phyloP scores from a whole-genome alignment of 2,329 filamentous ascomycete species.

The Chaetomium olivaceum region DNA sequence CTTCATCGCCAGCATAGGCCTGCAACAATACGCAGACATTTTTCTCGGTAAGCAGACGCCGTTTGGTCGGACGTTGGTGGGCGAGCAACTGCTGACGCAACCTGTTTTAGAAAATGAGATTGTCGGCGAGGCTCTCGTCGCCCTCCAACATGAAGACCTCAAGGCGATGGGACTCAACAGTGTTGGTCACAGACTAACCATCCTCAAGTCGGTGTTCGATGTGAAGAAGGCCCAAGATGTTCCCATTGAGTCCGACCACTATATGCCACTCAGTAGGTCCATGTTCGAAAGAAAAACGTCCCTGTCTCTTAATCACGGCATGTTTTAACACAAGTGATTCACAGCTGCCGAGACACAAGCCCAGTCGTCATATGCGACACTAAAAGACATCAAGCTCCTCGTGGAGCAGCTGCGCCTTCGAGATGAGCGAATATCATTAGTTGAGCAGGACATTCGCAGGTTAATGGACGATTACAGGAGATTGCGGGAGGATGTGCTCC shows the following conservation, averaged over 20 bases:
- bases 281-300: conserved; percentile 12
- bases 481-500: conserved; percentile 86
- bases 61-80: not conserved
- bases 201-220: conserved; percentile 94
- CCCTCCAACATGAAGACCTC: conserved; percentile 86
- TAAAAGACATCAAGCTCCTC: conserved; percentile 89
- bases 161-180: conserved; percentile 93
- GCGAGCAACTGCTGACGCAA: conserved; percentile 12
- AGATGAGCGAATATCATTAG: conserved; percentile 82
- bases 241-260: conserved; percentile 88
- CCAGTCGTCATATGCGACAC: conserved; percentile 81
- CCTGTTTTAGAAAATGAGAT: conserved; percentile 77
- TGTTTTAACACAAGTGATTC: conserved; percentile 25
- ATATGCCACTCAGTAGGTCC: conserved; percentile 81
- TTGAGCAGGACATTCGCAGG: conserved; percentile 80
- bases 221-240: conserved; percentile 93
- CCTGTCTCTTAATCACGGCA: not conserved
- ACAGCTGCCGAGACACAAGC: conserved; percentile 85
- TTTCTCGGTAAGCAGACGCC: conserved; percentile 70
- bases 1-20: conserved; percentile 76
- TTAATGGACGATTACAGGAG: conserved; percentile 87
- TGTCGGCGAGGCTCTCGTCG: conserved; percentile 85
- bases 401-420: conserved; percentile 86
- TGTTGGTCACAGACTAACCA: conserved; percentile 90
- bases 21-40: conserved; percentile 77